These are phyloP conservation scores for bread wheat (Triticum aestivum) DNA, from an alignment of 176 grass and related monocot species.

Conservation along the genomic window IWGSC_CS_RefSeq_v2.1 NC_057808.1:338090313-338090812, in stretches of 20 bases:
- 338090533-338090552: neutral
- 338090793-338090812: neutral
- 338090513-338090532: neutral
- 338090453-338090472: neutral
- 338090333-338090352: too few species aligned
- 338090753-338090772: too few species aligned
- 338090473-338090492: neutral
- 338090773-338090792: too few species aligned
- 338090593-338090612: neutral
- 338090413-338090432: too few species aligned
- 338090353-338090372: too few species aligned
- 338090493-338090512: neutral
- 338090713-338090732: neutral
- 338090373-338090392: too few species aligned
- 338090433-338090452: neutral
- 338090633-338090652: neutral
- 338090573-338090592: neutral
- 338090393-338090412: too few species aligned
- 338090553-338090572: neutral
- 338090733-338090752: neutral
- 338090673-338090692: neutral
- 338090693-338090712: neutral
- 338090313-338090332: neutral
- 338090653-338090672: neutral
- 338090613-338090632: neutral